phyloP scores from a whole-genome alignment of 148 eudicot genomes.

The Rhododendron ovatum region DNA sequence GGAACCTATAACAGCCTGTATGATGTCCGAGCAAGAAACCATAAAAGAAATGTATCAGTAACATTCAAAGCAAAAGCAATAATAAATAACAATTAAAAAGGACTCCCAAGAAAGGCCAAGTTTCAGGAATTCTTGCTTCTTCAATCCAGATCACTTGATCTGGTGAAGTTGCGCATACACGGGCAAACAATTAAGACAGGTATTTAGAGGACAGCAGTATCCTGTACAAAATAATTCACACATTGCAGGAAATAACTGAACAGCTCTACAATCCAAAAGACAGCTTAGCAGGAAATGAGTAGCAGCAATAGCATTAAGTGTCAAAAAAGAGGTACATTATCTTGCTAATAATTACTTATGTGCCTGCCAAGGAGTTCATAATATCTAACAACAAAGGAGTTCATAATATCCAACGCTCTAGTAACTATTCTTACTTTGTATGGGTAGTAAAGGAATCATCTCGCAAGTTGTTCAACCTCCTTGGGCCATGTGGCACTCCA shows the following conservation, averaged over 20 bases:
- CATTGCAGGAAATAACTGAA: neutral
- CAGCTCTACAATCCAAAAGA: neutral
- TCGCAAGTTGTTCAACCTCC: slow-evolving; percentile 95
- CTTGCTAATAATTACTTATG: neutral
- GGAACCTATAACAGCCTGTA: slow-evolving; percentile 87
- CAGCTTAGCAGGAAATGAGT: neutral
- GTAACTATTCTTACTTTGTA: slow-evolving; percentile 56
- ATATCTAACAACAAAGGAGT: too few species aligned
- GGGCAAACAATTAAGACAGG: neutral
- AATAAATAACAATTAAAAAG: slow-evolving; percentile 14
- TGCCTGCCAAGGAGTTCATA: neutral
- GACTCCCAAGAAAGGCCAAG: slow-evolving; percentile 17
- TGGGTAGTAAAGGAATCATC: slow-evolving; percentile 64
- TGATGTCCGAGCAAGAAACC: neutral
- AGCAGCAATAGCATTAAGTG: neutral
- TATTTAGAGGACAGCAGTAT: neutral
- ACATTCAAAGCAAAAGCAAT: neutral
- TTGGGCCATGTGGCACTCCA: slow-evolving; percentile 99
- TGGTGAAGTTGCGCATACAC: neutral
- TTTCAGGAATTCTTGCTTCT: neutral
- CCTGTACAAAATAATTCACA: neutral
- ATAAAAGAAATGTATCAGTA: slow-evolving; percentile 5
- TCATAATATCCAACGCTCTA: too few species aligned
- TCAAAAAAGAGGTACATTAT: neutral
- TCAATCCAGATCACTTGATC: neutral